Evolutionary conservation across 805 yeast species (phyloP).

Genomic region (Candida stauntonica): DNA sequence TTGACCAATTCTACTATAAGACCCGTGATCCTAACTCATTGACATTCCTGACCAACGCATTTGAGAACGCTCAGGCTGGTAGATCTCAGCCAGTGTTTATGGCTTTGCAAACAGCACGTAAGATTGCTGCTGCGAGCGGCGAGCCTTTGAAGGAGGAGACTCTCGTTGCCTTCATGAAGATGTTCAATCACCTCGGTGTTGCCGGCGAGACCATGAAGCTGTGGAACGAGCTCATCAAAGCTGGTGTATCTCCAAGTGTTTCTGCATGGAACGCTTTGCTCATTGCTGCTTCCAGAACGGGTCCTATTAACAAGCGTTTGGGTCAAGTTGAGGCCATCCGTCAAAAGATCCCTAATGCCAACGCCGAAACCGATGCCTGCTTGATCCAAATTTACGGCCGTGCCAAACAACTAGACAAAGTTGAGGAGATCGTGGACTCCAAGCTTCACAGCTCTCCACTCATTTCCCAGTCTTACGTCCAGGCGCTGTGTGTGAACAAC

Average conservation of each 20-base stretch:
- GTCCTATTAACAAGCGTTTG: constrained; percentile 26
- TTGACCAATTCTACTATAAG: constrained; percentile 10
- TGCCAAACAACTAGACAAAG: constrained; percentile 35
- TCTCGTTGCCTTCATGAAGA: constrained; percentile 41
- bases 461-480: constrained; percentile 22
- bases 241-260: constrained; percentile 39
- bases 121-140: constrained; percentile 26
- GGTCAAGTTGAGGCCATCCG: constrained; percentile 37
- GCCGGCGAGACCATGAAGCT: constrained; percentile 37
- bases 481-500: constrained; percentile 13
- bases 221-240: constrained; percentile 45
- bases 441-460: constrained; percentile 33
- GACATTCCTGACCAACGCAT: constrained; percentile 16
- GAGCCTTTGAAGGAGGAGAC: constrained; percentile 38
- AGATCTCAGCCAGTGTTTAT: constrained; percentile 15
- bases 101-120: constrained; percentile 17
- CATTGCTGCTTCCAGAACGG: constrained; percentile 36
- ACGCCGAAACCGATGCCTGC: constrained; percentile 44
- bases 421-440: constrained; percentile 29
- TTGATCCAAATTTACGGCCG: constrained; percentile 47
- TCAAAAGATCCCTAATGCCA: constrained; percentile 35
- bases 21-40: constrained; percentile 23
- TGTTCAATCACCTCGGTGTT: constrained; percentile 35
- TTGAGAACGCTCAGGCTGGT: constrained; percentile 15
- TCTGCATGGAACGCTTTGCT: constrained; percentile 58